Conservation (phyloP, 192 early-diverging fungal genomes). For the Entomortierella beljakovae region DNA sequence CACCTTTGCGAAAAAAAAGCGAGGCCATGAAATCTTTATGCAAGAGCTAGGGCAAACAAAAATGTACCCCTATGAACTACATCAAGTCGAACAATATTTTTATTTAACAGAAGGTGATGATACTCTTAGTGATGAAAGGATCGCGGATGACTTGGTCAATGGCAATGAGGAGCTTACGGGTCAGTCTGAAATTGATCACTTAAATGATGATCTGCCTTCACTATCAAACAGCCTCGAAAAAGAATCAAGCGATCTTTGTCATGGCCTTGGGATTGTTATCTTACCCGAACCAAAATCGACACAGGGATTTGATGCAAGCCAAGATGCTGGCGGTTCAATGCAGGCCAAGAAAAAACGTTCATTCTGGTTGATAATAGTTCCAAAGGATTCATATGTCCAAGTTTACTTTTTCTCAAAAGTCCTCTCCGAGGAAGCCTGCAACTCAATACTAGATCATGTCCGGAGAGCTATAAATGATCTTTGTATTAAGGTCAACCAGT, state of each 20-base stretch:
- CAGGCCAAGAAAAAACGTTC: slow-evolving; percentile 38
- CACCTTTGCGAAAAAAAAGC: slow-evolving; percentile 61
- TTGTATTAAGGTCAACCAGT: slow-evolving; percentile 73
- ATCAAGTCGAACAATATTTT: slow-evolving; percentile 63
- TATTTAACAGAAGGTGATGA: slow-evolving; percentile 57
- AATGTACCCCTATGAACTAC: slow-evolving; percentile 60
- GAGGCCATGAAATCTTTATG: slow-evolving; percentile 63
- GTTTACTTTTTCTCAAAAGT: slow-evolving; percentile 79
- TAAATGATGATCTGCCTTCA: slow-evolving; percentile 27
- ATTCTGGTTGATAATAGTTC: slow-evolving; percentile 76
- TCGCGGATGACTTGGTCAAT: slow-evolving; percentile 6
- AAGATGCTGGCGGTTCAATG: slow-evolving; percentile 15
- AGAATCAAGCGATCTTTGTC: slow-evolving; percentile 57
- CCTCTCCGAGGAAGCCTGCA: slow-evolving; percentile 60
- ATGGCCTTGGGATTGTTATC: slow-evolving; percentile 65
- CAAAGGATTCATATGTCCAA: slow-evolving; percentile 64
- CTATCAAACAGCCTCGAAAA: slow-evolving; percentile 12
- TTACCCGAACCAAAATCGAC: slow-evolving; percentile 16
- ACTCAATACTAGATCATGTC: slow-evolving; percentile 64
- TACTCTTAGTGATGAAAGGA: not conserved
- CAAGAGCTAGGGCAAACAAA: slow-evolving; percentile 59
- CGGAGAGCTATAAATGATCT: slow-evolving; percentile 67
- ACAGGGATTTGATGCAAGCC: not conserved
- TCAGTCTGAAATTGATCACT: not conserved
- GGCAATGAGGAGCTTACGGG: not conserved